Conservation (phyloP, 108 stramenopile genomes). For the Pinguiococcus pyrenoidosus region DNA sequence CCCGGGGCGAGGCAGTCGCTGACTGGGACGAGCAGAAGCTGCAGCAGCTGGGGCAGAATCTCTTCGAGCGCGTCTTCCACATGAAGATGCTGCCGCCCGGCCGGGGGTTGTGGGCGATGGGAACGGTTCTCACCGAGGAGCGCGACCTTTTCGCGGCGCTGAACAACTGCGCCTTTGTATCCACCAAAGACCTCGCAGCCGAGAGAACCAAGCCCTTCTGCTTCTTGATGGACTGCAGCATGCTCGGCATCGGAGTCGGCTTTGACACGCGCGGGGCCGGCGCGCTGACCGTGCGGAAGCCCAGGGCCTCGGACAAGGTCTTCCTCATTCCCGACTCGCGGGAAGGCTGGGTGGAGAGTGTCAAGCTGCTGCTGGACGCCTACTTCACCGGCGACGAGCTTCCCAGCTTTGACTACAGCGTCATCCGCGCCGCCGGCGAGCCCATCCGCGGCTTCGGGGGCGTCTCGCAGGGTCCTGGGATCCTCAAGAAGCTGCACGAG, state of each 20-base stretch:
- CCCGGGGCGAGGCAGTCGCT: conserved; percentile 11
- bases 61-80: conserved; percentile 42
- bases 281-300: conserved; percentile 4
- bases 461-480: conserved; percentile 28
- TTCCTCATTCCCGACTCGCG: conserved; percentile 34
- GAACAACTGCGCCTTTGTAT: conserved; percentile 49
- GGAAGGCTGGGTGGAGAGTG: conserved; percentile 40
- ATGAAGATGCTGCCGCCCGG: conserved; percentile 50
- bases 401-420: conserved; percentile 21
- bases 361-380: conserved; percentile 22
- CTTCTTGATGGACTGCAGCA: conserved; percentile 44
- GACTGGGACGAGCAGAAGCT: no score
- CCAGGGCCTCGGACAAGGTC: not conserved
- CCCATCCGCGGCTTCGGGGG: conserved; percentile 44
- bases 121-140: conserved; percentile 38
- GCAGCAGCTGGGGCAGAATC: conserved; percentile 41
- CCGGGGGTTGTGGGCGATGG: conserved; percentile 47
- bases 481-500: conserved; percentile 20
- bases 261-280: conserved; percentile 45
- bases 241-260: conserved; percentile 47
- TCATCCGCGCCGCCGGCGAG: conserved; percentile 32
- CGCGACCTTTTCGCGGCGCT: conserved; percentile 40
- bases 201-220: conserved; percentile 26
- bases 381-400: conserved; percentile 14
- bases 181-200: conserved; percentile 3